phyloP scores from a whole-genome alignment of 1,284 basidiomycete species.

The Papiliotrema laurentii region DNA sequence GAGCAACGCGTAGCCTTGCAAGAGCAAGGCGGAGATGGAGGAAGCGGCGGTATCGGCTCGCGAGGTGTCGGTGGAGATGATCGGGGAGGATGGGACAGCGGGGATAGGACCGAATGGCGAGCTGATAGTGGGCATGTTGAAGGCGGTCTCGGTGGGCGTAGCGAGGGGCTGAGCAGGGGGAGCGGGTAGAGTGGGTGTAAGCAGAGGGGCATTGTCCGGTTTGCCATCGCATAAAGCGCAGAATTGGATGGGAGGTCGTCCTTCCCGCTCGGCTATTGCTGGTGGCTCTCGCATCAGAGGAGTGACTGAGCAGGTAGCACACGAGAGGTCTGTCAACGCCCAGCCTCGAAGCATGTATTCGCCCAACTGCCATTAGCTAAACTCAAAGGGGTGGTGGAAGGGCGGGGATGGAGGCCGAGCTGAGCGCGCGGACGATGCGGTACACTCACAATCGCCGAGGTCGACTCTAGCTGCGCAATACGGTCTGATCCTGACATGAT shows the following conservation, averaged over 20 bases:
- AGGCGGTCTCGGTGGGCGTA: neutral
- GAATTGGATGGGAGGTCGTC: conserved; percentile 40
- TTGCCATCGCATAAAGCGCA: conserved; percentile 44
- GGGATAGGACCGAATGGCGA: neutral
- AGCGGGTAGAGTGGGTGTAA: neutral
- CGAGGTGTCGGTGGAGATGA: neutral
- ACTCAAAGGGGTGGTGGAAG: too few relatives aligned
- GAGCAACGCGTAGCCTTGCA: conserved; percentile 44
- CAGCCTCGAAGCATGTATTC: conserved; percentile 50
- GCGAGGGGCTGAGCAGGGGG: neutral
- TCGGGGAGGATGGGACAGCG: neutral
- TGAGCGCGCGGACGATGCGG: neutral
- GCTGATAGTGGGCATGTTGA: neutral
- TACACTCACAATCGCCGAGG: conserved; percentile 38
- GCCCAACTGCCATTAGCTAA: conserved; percentile 47
- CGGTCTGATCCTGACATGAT: conserved; percentile 24
- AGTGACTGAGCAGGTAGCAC: conserved; percentile 36
- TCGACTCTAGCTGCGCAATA: conserved; percentile 31
- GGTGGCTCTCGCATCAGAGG: conserved; percentile 47
- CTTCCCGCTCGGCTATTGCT: conserved; percentile 22
- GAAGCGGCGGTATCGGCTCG: conserved; percentile 28
- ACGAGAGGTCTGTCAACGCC: conserved; percentile 46
- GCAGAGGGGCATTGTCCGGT: conserved; percentile 3
- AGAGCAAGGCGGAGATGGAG: conserved; percentile 37
- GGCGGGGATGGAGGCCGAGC: too few relatives aligned